A percentile compares a stretch with the other conserved stretches of the same genome.
Evolutionary conservation across 1,284 basidiomycete species (phyloP).

Genomic region (Austroboletus niveus): DNA sequence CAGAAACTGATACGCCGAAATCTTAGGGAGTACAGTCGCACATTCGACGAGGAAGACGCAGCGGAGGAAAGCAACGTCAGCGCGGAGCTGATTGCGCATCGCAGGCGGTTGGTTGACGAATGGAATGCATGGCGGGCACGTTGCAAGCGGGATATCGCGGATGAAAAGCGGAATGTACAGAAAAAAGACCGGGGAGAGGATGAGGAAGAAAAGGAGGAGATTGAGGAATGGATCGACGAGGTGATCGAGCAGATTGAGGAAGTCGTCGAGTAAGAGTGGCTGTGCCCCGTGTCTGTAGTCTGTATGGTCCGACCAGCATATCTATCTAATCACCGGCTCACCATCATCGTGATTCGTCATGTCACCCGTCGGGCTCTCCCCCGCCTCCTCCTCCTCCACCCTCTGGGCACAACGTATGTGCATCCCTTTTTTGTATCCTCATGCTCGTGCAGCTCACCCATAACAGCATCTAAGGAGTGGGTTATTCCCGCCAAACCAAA

Average conservation of each 20-base stretch:
- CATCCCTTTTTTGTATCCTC: neutral
- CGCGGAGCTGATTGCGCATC: slow-evolving; percentile 88
- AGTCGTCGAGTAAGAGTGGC: slow-evolving; percentile 42
- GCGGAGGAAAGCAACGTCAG: slow-evolving; percentile 93
- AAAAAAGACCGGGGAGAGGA: slow-evolving; percentile 38
- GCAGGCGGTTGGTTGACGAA: slow-evolving; percentile 92
- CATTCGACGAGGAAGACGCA: slow-evolving; percentile 97
- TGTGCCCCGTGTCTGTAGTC: slow-evolving; percentile 5
- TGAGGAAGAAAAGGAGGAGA: slow-evolving; percentile 76
- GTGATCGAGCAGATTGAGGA: slow-evolving; percentile 90
- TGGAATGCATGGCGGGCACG: slow-evolving; percentile 94
- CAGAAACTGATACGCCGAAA: slow-evolving; percentile 89
- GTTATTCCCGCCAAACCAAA: slow-evolving; percentile 87
- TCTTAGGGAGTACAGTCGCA: slow-evolving; percentile 87
- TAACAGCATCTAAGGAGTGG: slow-evolving; percentile 84
- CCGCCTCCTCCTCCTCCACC: slow-evolving; percentile 31
- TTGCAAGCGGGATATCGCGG: slow-evolving; percentile 58
- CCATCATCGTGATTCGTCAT: slow-evolving; percentile 16
- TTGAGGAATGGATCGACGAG: slow-evolving; percentile 90
- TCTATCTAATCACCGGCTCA: slow-evolving; percentile 15
- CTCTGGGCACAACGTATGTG: slow-evolving; percentile 49
- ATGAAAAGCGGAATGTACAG: slow-evolving; percentile 43
- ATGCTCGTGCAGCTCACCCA: slow-evolving; percentile 2
- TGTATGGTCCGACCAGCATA: neutral
- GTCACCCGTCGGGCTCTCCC: slow-evolving; percentile 29